Percentiles rank a stretch among this genome's conserved stretches.
Conservation (phyloP, 495 filamentous ascomycete species). For the Aspergillus affinis region DNA sequence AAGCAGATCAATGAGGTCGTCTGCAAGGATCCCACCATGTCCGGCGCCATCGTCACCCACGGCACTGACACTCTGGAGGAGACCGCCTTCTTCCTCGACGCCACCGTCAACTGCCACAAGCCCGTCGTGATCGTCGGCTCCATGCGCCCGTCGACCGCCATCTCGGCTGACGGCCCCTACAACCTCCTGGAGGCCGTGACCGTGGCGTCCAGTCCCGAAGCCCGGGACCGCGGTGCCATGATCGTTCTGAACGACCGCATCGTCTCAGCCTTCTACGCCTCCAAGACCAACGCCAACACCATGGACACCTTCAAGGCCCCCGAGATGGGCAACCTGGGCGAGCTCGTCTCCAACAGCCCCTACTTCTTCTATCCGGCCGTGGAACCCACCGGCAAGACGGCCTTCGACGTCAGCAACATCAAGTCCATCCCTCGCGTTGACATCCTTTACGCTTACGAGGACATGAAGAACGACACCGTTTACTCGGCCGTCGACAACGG, state of each 20-base stretch:
- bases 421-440: constrained; percentile 43
- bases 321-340: constrained; percentile 46
- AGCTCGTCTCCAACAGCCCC: constrained; percentile 44
- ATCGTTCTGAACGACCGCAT: constrained; percentile 55
- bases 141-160: constrained; percentile 51
- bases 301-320: constrained; percentile 50
- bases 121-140: constrained; percentile 49
- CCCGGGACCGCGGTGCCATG: constrained; percentile 41
- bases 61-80: constrained; percentile 54
- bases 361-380: constrained; percentile 46
- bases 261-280: constrained; percentile 44
- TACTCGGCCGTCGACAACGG: constrained; percentile 37
- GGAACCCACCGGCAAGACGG: constrained; percentile 34
- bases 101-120: constrained; percentile 46
- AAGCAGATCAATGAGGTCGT: constrained; percentile 41
- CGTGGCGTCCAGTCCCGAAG: constrained; percentile 35
- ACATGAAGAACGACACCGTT: constrained; percentile 38
- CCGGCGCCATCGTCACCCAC: constrained; percentile 50
- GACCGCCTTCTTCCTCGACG: constrained; percentile 50
- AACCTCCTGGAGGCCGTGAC: constrained; percentile 52
- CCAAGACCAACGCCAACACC: constrained; percentile 52
- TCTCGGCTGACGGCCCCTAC: constrained; percentile 50
- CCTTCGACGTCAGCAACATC: constrained; percentile 33
- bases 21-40: constrained; percentile 40
- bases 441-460: constrained; percentile 38